phyloP scores from a whole-genome alignment of 768 basidiomycete genomes.

The Psilocybe sp. region DNA sequence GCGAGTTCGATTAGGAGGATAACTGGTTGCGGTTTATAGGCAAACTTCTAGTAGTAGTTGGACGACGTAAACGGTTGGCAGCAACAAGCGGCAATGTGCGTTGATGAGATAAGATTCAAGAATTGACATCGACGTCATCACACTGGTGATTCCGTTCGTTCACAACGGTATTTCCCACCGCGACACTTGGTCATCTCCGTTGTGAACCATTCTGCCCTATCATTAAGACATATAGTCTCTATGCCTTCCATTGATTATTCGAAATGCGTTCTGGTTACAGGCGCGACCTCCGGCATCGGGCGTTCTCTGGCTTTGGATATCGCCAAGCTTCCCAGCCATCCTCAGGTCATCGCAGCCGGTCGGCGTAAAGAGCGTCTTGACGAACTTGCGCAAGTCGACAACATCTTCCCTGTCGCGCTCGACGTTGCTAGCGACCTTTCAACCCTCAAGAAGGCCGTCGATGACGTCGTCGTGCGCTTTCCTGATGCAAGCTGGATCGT shows the following conservation, averaged over 20 bases:
- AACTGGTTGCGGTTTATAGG: too few relatives aligned
- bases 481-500: constrained; percentile 36
- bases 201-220: neutral
- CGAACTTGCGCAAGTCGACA: constrained; percentile 34
- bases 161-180: too few relatives aligned
- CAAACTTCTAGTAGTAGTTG: too few relatives aligned
- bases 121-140: too few relatives aligned
- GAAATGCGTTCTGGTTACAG: constrained; percentile 51
- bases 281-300: constrained; percentile 60
- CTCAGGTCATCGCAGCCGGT: constrained; percentile 49
- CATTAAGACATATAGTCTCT: constrained; percentile 1
- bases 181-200: too few relatives aligned
- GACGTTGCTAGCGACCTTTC: constrained; percentile 40
- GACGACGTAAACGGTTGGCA: too few relatives aligned
- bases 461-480: constrained; percentile 38
- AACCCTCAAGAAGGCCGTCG: constrained; percentile 37
- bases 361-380: constrained; percentile 53
- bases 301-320: constrained; percentile 52
- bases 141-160: too few relatives aligned
- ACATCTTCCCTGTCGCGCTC: constrained; percentile 39
- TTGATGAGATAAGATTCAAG: too few relatives aligned
- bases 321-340: constrained; percentile 42
- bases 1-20: too few relatives aligned
- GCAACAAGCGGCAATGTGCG: too few relatives aligned
- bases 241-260: constrained; percentile 41